phyloP scores from a whole-genome alignment of 2,329 filamentous ascomycete genomes.

The Penicillium sclerotigenum region DNA sequence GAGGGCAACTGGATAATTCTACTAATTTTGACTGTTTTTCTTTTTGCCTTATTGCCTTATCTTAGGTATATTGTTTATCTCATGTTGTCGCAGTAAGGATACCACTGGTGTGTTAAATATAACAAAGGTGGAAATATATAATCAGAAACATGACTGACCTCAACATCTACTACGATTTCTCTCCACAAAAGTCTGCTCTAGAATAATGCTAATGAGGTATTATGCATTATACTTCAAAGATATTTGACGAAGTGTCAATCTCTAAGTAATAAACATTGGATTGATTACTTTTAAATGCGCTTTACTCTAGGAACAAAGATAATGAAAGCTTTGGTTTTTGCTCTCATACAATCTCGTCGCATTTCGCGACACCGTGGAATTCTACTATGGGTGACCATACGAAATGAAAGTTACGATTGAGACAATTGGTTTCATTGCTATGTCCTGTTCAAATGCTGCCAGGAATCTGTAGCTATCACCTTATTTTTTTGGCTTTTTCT shows the following conservation, averaged over 20 bases:
- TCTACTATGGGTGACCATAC: not conserved
- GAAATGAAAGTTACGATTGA: not conserved
- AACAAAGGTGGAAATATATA: not conserved
- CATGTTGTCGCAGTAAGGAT: not conserved
- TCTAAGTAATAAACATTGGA: not conserved
- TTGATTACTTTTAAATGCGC: not conserved
- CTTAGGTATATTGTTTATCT: too few relatives aligned
- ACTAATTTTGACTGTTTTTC: not conserved
- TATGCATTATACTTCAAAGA: too few relatives aligned
- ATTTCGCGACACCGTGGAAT: not conserved
- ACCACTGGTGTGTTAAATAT: not conserved
- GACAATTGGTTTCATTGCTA: not conserved
- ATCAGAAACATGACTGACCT: not conserved
- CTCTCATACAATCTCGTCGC: not conserved
- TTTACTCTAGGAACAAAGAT: too few relatives aligned
- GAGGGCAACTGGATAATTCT: too few relatives aligned
- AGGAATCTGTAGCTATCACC: not conserved
- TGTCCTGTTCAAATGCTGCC: not conserved
- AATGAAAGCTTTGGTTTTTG: not conserved
- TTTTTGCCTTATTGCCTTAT: not conserved
- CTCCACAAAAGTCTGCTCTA: not conserved
- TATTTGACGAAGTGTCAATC: not conserved
- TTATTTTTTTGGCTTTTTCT: rapidly evolving
- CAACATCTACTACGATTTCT: too few relatives aligned
- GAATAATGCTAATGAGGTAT: not conserved